Percentiles rank a stretch among this genome's conserved stretches.
phyloP scores from a whole-genome alignment of 306 rosid species.

The Betula pendula region DNA sequence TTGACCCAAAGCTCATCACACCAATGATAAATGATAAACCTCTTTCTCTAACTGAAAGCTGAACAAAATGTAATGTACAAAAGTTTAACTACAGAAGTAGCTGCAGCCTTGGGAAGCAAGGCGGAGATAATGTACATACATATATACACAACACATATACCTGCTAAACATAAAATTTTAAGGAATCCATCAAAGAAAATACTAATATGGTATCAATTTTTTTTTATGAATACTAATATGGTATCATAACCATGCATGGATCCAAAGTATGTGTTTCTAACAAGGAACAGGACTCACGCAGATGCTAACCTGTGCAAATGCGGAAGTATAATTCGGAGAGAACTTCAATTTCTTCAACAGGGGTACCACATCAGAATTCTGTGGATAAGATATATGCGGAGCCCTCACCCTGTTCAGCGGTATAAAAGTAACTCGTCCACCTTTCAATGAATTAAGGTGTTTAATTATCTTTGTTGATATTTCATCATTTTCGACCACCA shows the following conservation, averaged over 20 bases:
- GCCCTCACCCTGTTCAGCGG: slow-evolving; percentile 93
- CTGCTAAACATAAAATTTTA: not conserved
- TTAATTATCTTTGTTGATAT: slow-evolving; percentile 89
- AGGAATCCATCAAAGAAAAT: not conserved
- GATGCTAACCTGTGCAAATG: slow-evolving; percentile 85
- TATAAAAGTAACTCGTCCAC: slow-evolving; percentile 95
- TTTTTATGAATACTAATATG: not conserved
- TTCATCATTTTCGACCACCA: slow-evolving; percentile 93
- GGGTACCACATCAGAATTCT: slow-evolving; percentile 89
- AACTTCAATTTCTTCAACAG: slow-evolving; percentile 71
- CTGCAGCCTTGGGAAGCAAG: too few species aligned
- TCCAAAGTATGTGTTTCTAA: not conserved
- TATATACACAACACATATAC: too few species aligned
- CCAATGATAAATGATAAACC: slow-evolving; percentile 1
- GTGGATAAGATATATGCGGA: slow-evolving; percentile 70
- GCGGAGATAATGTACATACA: too few species aligned
- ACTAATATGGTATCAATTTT: too few species aligned
- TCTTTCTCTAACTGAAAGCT: not conserved
- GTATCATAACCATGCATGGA: not conserved
- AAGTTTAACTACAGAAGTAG: too few species aligned
- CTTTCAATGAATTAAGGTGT: slow-evolving; percentile 83
- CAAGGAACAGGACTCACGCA: slow-evolving; percentile 8
- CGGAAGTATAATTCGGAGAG: slow-evolving; percentile 49
- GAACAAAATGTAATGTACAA: not conserved
- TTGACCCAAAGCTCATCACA: not conserved